Evolutionary conservation across 2,329 filamentous ascomycete species (phyloP).

Genomic region (Trichoderma koningiopsis): DNA sequence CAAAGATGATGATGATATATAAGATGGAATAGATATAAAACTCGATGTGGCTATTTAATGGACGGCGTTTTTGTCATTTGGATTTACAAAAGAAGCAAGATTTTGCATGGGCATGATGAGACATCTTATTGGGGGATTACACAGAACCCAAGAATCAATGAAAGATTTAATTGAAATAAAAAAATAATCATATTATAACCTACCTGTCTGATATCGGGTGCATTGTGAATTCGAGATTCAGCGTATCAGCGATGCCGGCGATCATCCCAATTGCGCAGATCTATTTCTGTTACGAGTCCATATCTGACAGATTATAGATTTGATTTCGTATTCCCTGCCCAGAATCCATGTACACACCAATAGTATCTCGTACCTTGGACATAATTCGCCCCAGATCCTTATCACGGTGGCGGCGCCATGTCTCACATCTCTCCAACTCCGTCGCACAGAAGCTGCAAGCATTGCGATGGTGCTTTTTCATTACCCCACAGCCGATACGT

Average conservation of each 20-base stretch:
- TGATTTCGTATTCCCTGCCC: background rate
- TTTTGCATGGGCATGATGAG: background rate
- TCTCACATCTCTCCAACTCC: background rate
- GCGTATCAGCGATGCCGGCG: background rate
- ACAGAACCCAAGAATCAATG: slow-evolving; percentile 16
- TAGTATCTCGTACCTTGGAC: background rate
- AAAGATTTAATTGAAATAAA: background rate
- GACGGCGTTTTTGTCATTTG: background rate
- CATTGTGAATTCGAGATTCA: background rate
- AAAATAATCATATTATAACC: background rate
- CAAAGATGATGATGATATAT: slow-evolving; percentile 3
- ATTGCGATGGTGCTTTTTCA: background rate
- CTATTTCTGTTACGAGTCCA: background rate
- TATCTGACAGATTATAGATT: background rate
- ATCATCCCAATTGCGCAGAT: background rate
- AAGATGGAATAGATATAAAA: slow-evolving; percentile 16
- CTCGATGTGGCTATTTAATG: background rate
- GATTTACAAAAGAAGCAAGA: background rate
- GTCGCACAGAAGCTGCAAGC: background rate
- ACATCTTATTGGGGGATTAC: background rate
- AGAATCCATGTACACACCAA: background rate
- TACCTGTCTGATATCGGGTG: background rate
- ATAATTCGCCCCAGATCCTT: background rate
- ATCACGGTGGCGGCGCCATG: background rate
- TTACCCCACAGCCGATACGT: background rate